A percentile compares a stretch with the other conserved stretches of the same genome.
phyloP scores from a whole-genome alignment of 75 land plant genomes.

The Gnetum montanum region DNA sequence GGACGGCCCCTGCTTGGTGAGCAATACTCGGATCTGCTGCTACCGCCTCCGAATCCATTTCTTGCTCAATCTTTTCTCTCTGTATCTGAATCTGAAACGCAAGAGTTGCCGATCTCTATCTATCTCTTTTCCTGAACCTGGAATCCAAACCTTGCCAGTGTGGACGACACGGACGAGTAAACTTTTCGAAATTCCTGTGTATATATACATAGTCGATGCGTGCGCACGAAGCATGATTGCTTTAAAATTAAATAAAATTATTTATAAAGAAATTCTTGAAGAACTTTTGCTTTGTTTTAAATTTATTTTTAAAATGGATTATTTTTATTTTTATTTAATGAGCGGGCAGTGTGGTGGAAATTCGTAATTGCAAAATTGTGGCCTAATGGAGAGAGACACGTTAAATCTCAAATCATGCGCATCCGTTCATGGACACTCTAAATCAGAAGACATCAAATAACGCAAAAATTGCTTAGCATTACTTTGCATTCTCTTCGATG shows the following conservation, averaged over 20 bases:
- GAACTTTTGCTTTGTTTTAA: neutral
- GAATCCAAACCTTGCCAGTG: neutral
- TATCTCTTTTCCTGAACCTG: neutral
- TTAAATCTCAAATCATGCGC: no score
- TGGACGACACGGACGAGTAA: neutral
- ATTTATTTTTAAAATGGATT: neutral
- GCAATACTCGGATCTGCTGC: slow-evolving; percentile 44
- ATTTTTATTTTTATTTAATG: no score
- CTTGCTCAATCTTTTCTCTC: neutral
- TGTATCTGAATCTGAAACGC: neutral
- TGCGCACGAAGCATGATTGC: neutral
- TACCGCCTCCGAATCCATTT: slow-evolving; percentile 21
- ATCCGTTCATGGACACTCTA: no score
- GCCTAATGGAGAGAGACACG: no score
- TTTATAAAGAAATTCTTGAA: neutral
- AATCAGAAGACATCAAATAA: no score
- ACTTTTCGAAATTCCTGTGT: neutral
- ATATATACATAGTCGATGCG: neutral
- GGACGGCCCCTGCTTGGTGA: slow-evolving; percentile 41
- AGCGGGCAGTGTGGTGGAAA: no score
- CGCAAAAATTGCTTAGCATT: no score
- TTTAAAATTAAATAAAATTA: neutral
- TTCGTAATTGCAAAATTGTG: no score
- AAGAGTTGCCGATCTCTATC: neutral
- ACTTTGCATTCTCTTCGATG: no score